A percentile compares a stretch with the other conserved stretches of the same genome.
These are phyloP conservation scores for Microcera coccophila DNA, from an alignment of 2,329 filamentous ascomycete genomes.

Conservation along the genomic window DNA sequence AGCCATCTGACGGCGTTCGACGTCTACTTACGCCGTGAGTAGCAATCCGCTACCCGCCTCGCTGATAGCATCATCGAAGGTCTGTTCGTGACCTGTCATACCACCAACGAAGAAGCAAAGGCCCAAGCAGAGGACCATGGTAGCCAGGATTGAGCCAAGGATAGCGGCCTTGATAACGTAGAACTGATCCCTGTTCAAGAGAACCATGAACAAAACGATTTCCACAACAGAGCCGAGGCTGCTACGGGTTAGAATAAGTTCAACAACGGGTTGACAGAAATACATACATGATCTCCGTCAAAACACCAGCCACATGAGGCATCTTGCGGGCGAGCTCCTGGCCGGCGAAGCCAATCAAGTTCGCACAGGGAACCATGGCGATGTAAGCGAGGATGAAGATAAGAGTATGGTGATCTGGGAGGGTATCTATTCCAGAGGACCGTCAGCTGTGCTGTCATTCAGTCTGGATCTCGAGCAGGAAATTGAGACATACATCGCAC, in stretches of 20 bases:
- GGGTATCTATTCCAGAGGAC: constrained; percentile 26
- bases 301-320: constrained; percentile 65
- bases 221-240: constrained; percentile 71
- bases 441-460: constrained; percentile 6
- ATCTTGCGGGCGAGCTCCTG: constrained; percentile 76
- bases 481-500: constrained; percentile 32
- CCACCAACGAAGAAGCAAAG: constrained; percentile 77
- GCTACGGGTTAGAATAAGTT: constrained; percentile 6
- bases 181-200: constrained; percentile 55
- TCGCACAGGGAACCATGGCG: constrained; percentile 50
- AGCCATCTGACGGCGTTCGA: constrained; percentile 5
- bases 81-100: constrained; percentile 61
- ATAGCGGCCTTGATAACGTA: constrained; percentile 81
- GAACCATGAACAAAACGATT: constrained; percentile 76
- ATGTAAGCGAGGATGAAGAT: constrained; percentile 48
- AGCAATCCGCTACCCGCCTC: constrained; percentile 76
- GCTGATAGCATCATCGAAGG: constrained; percentile 70
- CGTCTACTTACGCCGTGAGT: constrained; percentile 64
- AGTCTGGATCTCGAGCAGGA: background rate
- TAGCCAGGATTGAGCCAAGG: constrained; percentile 77
- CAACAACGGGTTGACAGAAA: background rate
- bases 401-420: constrained; percentile 37
- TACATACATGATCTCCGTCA: constrained; percentile 54
- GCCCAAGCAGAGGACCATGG: constrained; percentile 74
- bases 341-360: constrained; percentile 46